Base-by-base conservation (phyloP, 2,329 filamentous ascomycete species). In the Ceratocystis albifundus region DNA sequence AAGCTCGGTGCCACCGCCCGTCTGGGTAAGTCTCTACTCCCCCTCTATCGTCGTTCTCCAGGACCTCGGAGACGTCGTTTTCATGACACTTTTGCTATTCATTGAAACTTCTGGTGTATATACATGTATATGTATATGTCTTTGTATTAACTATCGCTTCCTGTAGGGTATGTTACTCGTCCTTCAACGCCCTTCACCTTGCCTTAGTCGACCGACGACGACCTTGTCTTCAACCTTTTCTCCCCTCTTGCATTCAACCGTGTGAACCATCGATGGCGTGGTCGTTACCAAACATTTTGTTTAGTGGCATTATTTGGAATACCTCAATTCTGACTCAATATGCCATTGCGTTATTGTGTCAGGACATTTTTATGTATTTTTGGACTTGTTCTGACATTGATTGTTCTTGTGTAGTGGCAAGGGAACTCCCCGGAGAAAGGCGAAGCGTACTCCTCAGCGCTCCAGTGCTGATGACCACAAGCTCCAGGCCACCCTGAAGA, bases 381-480 rank as follows among this genome's bases (percentile, higher is more conserved):
- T 53, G 44, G 12, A 36, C n/a, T 10, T 22, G 20, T 57, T 68
- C 67, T 68, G 65, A 66, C 65, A 32, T 48, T 65, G 20, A 20
- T 48, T 59, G 48, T 61, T 61, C 45, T 53, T 66, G 62, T 67
- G 70, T 70, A 81, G 93, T 82, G 94, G 94, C 82, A 99, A 99
- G 85, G 94, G 94, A 74, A 96, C 94, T 73, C 94, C 94, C 76
- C 86, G 94, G 82, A 86, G 94, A 83, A 95, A 96, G 86, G 88
- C 94, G 79, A 99, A 97, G 90, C 95, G 96, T 81, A 89, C 93
- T 72, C 90, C 95, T 80, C 90, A 90, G 79, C 89, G 86, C 78
- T 89, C 89, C 72, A 90, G 88, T 77, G 90, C 89, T 79, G 94
- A 99, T 78, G 94, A 99, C 88, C 97, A 96, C 90, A 99, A 99